Evolutionary conservation across 495 filamentous ascomycete genomes (phyloP), one percentile per base, ranked within the genome.

Genomic region (Aspergillus sclerotioniger): DNA sequence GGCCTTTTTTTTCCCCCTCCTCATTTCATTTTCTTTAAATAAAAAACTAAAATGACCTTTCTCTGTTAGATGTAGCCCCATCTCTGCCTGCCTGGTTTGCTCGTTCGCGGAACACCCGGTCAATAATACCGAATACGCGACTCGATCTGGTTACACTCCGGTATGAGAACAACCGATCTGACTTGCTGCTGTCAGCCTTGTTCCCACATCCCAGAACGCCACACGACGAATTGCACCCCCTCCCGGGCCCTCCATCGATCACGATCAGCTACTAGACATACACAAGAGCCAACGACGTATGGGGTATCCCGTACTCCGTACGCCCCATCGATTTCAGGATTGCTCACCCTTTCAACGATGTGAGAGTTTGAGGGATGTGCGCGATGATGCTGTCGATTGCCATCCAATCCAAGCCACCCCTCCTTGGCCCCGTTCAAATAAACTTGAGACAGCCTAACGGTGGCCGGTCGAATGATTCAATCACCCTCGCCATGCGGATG

Each of bases 371-470:
- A 47, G 20, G 20, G 56, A 59, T 28, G 37, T 50, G 48, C 48
- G 46, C 46, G 53, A 48, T 35, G 35, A 58, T 62, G 55, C 53
- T 53, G 53, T 55, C 56, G n/a, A 21, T 15, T 20, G 44, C 37
- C 54, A 25, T 15, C 51, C 46, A 41, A 56, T 59, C 49, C 43
- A 28, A 28, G 62, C 55, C 55, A 60, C 58, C 60, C 54, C 57
- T 60, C 61, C 62, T 67, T 58, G 56, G 54, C 57, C 59, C 63
- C 67, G 53, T 69, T 57, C 57, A 68, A 72, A 73, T 74, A 71
- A 77, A 78, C 72, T 71, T 73, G 74, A 78, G 76, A 78, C 75
- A 76, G 57, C 61, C 75, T 74, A 76, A 76, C 70, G 71, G 70
- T 56, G 65, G 60, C 64, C 62, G 55, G 59, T 62, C 63, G 44